Base-by-base conservation (phyloP, 306 rosid species). In the Lathyrus sativus region DNA sequence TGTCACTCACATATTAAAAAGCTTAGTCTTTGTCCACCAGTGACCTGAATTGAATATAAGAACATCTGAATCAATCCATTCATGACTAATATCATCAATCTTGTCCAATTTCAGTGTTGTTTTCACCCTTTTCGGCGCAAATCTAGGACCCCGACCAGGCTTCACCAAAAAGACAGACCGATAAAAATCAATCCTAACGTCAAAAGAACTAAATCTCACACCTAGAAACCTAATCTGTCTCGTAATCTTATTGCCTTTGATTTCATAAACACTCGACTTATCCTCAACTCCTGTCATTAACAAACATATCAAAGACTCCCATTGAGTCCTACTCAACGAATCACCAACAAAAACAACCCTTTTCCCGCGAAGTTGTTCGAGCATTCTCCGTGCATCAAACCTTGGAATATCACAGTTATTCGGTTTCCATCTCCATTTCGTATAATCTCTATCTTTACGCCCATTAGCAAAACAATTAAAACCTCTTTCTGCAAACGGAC, bases 241-340 rank as follows among this genome's bases (percentile, higher is more conserved):
- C 0, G 84, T 90, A 75, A 93, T 93, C 72, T 73, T 68, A 12
- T 81, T 80, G 71, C 93, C 93, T 56, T 90, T 88, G 73, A 88
- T 75, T 74, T 93, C 97, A 64, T 85, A 86, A 14, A 93, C 96
- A 75, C 86, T 88, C 53, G 45, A 83, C 84, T 82, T 88, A 65
- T 90, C 67, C 61, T 93, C 88, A 72, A 93, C 88, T 28, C 95
- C 99, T 5, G 85, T 81, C 97, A 86, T 83, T 11, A 93, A 83
- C 85, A 93, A 62, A 67, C 97, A 88, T 55, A 90, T 81, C 80
- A 87, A 81, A 51, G 99, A 93, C 79, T 90, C 99, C 99, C 97
- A 90, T 50, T 93, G 99, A 3, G 99, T 88, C 79, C 99, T 81
- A 70, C 96, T 84, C 86, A 93, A 70, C 11, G 96, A 93, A 72